Evolutionary conservation across 495 filamentous ascomycete species (phyloP).

Genomic region (Arthonia radiata): DNA sequence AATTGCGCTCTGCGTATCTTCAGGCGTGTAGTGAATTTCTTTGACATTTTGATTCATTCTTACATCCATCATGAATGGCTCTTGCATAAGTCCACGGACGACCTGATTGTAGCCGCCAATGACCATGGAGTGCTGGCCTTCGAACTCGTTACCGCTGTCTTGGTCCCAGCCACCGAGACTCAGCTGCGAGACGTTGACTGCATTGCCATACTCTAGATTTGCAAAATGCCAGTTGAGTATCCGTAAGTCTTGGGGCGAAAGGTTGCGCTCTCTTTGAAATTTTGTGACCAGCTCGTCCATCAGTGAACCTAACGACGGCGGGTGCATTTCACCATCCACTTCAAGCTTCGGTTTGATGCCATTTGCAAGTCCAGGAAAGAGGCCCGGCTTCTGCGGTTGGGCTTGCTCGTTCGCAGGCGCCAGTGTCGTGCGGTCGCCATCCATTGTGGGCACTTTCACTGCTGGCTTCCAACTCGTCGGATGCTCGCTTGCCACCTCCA

Average conservation of each 20-base stretch:
- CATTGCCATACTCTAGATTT: slow-evolving; percentile 94
- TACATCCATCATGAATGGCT: slow-evolving; percentile 58
- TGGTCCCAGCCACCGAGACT: slow-evolving; percentile 90
- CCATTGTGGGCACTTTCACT: too few relatives aligned
- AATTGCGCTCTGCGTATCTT: slow-evolving; percentile 11
- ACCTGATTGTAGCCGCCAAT: slow-evolving; percentile 83
- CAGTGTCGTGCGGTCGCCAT: too few relatives aligned
- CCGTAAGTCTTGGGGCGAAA: slow-evolving; percentile 66
- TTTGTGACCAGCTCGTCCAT: slow-evolving; percentile 76
- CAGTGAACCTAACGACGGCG: slow-evolving; percentile 66
- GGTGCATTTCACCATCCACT: too few relatives aligned
- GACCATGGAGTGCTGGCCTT: slow-evolving; percentile 77
- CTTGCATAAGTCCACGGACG: slow-evolving; percentile 51
- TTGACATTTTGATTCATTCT: slow-evolving; percentile 42
- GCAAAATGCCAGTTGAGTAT: slow-evolving; percentile 96
- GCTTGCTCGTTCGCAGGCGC: too few relatives aligned
- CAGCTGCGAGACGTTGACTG: slow-evolving; percentile 57
- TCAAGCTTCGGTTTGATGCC: too few relatives aligned
- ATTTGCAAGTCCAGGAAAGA: too few relatives aligned
- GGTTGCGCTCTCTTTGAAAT: slow-evolving; percentile 58
- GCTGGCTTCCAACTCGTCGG: slow-evolving; percentile 54
- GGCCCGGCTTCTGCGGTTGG: too few relatives aligned
- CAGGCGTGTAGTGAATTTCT: slow-evolving; percentile 37
- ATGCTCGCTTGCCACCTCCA: slow-evolving; percentile 73
- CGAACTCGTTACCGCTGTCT: slow-evolving; percentile 91